phyloP scores from a whole-genome alignment of 768 basidiomycete species.

The Mrakia blollopis region DNA sequence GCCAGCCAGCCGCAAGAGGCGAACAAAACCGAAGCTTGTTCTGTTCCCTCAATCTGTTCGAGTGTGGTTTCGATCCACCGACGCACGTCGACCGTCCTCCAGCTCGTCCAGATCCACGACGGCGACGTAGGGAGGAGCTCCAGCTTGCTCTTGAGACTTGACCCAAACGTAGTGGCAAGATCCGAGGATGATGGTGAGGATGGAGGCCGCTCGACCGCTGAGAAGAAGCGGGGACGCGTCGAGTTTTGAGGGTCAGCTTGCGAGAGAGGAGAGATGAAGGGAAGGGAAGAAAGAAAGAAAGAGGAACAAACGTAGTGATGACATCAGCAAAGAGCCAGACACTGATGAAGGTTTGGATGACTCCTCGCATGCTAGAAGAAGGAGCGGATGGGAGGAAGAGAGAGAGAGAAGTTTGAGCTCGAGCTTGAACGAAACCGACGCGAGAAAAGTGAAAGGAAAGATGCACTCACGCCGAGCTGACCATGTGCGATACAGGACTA shows the following conservation, averaged over 20 bases:
- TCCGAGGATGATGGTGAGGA: conserved; percentile 41
- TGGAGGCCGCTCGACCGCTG: conserved; percentile 40
- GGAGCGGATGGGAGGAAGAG: neutral
- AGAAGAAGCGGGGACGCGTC: neutral
- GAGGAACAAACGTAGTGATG: conserved; percentile 57
- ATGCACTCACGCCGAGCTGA: conserved; percentile 63
- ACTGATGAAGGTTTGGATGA: conserved; percentile 79
- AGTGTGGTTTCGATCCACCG: neutral
- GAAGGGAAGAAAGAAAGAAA: neutral
- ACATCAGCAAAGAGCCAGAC: conserved; percentile 64
- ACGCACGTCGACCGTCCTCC: conserved; percentile 29
- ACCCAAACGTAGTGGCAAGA: conserved; percentile 43
- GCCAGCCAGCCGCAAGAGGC: neutral
- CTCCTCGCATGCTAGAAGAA: conserved; percentile 62
- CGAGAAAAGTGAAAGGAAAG: neutral
- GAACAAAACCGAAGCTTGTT: neutral
- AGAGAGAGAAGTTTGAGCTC: neutral
- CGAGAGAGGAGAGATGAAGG: neutral
- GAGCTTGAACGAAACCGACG: neutral
- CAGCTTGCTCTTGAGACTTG: conserved; percentile 37
- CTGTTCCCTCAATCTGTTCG: neutral
- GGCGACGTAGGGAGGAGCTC: conserved; percentile 24
- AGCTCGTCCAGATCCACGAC: conserved; percentile 19
- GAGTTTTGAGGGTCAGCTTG: neutral
- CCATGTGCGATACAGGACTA: conserved; percentile 95